Percentiles rank a stretch among this genome's conserved stretches.
Evolutionary conservation across 768 basidiomycete species (phyloP).

Genomic region (Sporobolomyces phaffii): DNA sequence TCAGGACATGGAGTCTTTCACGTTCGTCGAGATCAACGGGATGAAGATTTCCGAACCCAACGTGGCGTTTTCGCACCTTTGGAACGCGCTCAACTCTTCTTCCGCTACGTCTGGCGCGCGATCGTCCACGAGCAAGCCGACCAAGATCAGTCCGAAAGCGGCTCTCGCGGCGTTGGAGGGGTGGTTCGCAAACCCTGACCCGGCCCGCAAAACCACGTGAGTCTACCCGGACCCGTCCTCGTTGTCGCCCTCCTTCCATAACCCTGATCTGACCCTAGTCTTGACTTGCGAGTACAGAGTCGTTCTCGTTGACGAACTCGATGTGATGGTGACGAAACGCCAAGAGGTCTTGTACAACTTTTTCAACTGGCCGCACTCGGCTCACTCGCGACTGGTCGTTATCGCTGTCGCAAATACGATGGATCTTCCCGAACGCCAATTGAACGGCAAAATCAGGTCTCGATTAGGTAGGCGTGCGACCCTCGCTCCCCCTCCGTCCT

Average conservation of each 20-base stretch:
- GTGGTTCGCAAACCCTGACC: conserved; percentile 69
- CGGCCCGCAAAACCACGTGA: conserved; percentile 81
- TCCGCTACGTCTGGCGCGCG: conserved; percentile 50
- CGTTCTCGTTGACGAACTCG: conserved; percentile 96
- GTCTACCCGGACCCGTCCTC: no score
- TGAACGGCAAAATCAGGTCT: conserved; percentile 85
- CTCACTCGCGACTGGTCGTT: conserved; percentile 80
- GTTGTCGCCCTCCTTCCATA: no score
- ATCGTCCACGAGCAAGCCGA: background rate
- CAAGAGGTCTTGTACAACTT: conserved; percentile 99
- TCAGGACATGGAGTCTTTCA: conserved; percentile 88
- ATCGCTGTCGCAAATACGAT: conserved; percentile 97
- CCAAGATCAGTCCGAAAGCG: conserved; percentile 64
- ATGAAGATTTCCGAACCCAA: conserved; percentile 84
- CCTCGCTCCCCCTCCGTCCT: background rate
- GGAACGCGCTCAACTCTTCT: conserved; percentile 79
- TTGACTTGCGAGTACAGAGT: no score
- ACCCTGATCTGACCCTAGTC: background rate
- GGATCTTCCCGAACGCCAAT: conserved; percentile 90
- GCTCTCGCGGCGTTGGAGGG: conserved; percentile 69
- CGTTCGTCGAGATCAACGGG: conserved; percentile 96
- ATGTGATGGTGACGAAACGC: conserved; percentile 89
- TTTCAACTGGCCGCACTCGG: conserved; percentile 97
- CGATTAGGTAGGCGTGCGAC: conserved; percentile 77
- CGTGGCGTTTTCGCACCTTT: conserved; percentile 85